phyloP scores from a whole-genome alignment of 495 filamentous ascomycete species.

The Aspergillus diversus region DNA sequence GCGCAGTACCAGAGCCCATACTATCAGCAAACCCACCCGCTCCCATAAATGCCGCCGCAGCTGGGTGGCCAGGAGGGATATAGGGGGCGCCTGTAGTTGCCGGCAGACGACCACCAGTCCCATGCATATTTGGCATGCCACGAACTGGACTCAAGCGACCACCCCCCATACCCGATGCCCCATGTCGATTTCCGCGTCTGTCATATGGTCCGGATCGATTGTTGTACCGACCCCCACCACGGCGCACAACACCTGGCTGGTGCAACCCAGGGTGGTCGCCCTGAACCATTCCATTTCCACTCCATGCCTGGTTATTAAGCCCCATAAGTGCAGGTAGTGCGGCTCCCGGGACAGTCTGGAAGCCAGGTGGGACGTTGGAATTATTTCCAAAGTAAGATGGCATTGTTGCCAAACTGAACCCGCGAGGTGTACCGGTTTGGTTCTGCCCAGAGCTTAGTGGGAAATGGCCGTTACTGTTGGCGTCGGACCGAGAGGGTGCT shows the following conservation, averaged over 20 bases:
- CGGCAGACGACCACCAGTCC: conserved; percentile 40
- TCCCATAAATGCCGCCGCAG: conserved; percentile 44
- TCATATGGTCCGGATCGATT: conserved; percentile 63
- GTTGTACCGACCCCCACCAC: conserved; percentile 54
- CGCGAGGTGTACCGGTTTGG: conserved; percentile 84
- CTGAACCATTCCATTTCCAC: conserved; percentile 46
- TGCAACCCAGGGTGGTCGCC: conserved; percentile 48
- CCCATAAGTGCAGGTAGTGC: conserved; percentile 59
- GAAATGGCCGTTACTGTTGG: conserved; percentile 98
- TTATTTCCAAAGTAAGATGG: conserved; percentile 47
- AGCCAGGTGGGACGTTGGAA: conserved; percentile 33
- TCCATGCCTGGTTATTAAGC: conserved; percentile 53
- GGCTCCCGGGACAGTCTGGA: conserved; percentile 31
- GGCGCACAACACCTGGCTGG: conserved; percentile 62
- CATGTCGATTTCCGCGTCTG: conserved; percentile 49
- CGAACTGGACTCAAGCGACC: conserved; percentile 50
- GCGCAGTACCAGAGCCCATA: conserved; percentile 57
- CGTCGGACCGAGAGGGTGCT: conserved; percentile 86
- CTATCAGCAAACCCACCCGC: conserved; percentile 51
- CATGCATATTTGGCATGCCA: conserved; percentile 41
- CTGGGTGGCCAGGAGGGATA: conserved; percentile 47
- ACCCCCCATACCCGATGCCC: conserved; percentile 24
- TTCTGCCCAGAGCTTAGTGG: conserved; percentile 71
- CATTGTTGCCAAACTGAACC: conserved; percentile 84
- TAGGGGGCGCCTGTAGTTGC: conserved; percentile 39